Evolutionary conservation across 2,329 filamentous ascomycete species (phyloP).

Genomic region (Cytospora schulzeri): DNA sequence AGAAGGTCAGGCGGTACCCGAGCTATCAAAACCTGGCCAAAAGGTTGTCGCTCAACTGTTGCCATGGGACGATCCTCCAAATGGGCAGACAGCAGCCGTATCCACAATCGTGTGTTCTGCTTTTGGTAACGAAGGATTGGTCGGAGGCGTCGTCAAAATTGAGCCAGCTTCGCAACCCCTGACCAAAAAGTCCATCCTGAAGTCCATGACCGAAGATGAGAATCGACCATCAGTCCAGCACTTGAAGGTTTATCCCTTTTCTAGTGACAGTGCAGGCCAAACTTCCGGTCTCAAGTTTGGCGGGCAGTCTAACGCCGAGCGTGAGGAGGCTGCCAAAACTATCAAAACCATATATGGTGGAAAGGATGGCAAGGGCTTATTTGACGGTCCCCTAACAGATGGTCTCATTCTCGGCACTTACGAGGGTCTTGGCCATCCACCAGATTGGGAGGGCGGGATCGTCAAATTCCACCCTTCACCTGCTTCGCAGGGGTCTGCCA

Average conservation of each 20-base stretch:
- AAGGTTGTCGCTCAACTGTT: constrained; percentile 77
- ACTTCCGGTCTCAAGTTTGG: constrained; percentile 79
- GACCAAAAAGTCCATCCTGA: constrained; percentile 60
- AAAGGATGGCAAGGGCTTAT: constrained; percentile 59
- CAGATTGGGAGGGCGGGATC: constrained; percentile 81
- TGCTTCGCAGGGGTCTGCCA: constrained; percentile 44
- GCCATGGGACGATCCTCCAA: constrained; percentile 85
- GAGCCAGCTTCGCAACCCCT: constrained; percentile 77
- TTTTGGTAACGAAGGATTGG: constrained; percentile 70
- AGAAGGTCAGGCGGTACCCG: constrained; percentile 64
- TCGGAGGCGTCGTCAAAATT: constrained; percentile 84
- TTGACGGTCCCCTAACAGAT: constrained; percentile 86
- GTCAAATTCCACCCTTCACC: constrained; percentile 72
- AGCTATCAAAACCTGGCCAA: constrained; percentile 54
- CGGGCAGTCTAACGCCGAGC: constrained; percentile 80
- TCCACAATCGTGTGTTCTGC: constrained; percentile 76
- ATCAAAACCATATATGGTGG: constrained; percentile 72
- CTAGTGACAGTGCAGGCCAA: constrained; percentile 54
- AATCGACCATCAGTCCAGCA: constrained; percentile 42
- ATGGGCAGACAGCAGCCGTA: constrained; percentile 76
- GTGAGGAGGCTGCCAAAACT: constrained; percentile 73
- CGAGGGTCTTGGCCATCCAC: constrained; percentile 54
- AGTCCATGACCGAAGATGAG: constrained; percentile 43
- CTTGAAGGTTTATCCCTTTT: constrained; percentile 82
- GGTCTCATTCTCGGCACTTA: constrained; percentile 72